Conservation (phyloP, 176 grass and related monocot species). For the Eleusine coracana region DNA sequence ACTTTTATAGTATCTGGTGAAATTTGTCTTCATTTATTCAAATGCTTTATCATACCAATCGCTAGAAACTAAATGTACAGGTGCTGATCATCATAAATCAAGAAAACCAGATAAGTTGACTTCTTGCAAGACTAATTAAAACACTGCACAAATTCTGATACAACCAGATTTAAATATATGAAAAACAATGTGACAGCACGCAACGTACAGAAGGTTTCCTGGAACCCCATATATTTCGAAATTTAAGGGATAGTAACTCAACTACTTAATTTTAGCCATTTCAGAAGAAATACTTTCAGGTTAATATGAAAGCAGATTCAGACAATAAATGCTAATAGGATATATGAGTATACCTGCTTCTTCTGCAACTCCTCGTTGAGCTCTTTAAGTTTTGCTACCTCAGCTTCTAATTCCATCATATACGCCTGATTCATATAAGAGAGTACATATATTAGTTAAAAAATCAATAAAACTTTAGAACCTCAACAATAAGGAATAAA, state of each 20-base stretch:
- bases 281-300: background rate
- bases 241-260: background rate
- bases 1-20: background rate
- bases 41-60: background rate
- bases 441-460: background rate
- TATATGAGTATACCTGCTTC: conserved; percentile 63
- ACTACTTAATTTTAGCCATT: conserved; percentile 13
- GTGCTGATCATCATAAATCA: background rate
- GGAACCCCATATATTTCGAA: background rate
- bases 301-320: background rate
- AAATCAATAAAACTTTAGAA: background rate
- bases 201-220: background rate
- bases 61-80: conserved; percentile 8
- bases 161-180: conserved; percentile 1
- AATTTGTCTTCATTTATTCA: background rate
- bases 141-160: background rate
- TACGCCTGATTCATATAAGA: conserved; percentile 53
- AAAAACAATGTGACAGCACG: background rate
- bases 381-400: conserved; percentile 85
- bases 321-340: background rate
- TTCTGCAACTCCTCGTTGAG: conserved; percentile 68
- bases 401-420: conserved; percentile 86
- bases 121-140: background rate
- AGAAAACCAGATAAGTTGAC: background rate
- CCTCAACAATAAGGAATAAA: background rate